Base-by-base conservation (phyloP, 805 yeast species). In the Saccharomycopsis sp. region DNA sequence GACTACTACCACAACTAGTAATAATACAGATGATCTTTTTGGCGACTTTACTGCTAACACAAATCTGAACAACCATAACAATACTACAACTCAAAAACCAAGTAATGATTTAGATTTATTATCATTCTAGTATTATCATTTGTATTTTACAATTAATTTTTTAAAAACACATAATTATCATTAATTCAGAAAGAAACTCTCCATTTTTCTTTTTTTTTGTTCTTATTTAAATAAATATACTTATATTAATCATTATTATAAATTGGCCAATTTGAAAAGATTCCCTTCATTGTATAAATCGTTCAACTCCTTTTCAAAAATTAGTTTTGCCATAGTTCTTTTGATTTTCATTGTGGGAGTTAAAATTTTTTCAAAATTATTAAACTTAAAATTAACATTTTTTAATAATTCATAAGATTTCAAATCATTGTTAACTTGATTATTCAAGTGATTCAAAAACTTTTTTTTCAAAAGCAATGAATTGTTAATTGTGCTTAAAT, bases 331-430 rank as follows among this genome's bases (percentile, higher is more conserved):
- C 77, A 80, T 42, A 58, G 76, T 49, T 67, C 62, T 63, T 55
- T 66, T 70, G 47, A 71, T 52, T 52, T 71, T 71, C 51, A 69
- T 47, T 4, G 82, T 76, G 33, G 81, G 82, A 2, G 83, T 76
- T 37, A 76, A 55, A 1, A 72, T 67, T 36, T 71, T 73, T 39
- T 69, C 69, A 52, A 75, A 65, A 10, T 81, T 79, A 46, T 75
- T 79, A 40, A 70, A 39, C 20, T 53, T 66, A 28, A 73, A 47
- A 21, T 53, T 43, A 34, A 71, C 44, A 47, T 75, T 75, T 52
- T 67, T 69, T 35, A 76, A 41, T 46, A 65, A 63, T 52, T 75
- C 82, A 50, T 69, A 74, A 2, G 76, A 70, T n/a, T n/a, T n/a
- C n/a, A n/a, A n/a, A n/a, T n/a, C n/a, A n/a, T n/a, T n/a, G 41